Base-by-base conservation (phyloP, 192 early-diverging fungal genomes). In the Backusella luteola region DNA sequence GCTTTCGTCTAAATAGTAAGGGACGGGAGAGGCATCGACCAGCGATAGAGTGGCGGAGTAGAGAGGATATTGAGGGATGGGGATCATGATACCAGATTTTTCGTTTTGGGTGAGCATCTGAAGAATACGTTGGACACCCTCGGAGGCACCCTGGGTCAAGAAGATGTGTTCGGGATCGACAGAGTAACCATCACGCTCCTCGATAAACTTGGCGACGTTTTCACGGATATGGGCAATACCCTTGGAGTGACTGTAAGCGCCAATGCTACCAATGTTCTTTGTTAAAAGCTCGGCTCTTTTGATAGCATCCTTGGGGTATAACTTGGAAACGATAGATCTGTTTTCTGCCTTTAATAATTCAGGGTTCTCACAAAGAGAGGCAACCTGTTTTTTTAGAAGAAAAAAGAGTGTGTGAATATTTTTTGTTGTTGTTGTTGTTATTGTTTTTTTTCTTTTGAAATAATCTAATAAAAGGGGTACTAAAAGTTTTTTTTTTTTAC, bases 61-160 rank as follows among this genome's bases (percentile, higher is more conserved):
- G 34, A 99, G 90, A 67, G 98, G 98, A 79, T 99, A 99, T 81
- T 99, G 98, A 41, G 98, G 98, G 69, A 99, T 96, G 29, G 98
- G 98, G 77, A 98, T 98, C 97, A 99, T 96, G 80, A 99, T 94
- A 36, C 98, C 98, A 49, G 96, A 92, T 34, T 93, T 86, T 38
- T 78, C 75, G 81, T 94, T 80, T 44, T 92, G 85, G 39, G 96
- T 93, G 26, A 98, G 81, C 76, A 94, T 88, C 80, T 99, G 94
- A 26, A 99, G 87, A 56, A 97, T 89, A 1, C 89, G 87, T 85
- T 99, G 97, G 19, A 99, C 95, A 67, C 94, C 98, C n/a, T 93
- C 88, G 38, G 93, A 95, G 15, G 97, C 98, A 46, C 97, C 96
- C 67, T 95, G 91, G 15, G 97, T 98, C 81, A 99, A 85, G 77